These are phyloP conservation scores for Nakaseomyces kungkrabaensis DNA, from an alignment of 1,139 yeast species.

Conservation along the genomic window DNA sequence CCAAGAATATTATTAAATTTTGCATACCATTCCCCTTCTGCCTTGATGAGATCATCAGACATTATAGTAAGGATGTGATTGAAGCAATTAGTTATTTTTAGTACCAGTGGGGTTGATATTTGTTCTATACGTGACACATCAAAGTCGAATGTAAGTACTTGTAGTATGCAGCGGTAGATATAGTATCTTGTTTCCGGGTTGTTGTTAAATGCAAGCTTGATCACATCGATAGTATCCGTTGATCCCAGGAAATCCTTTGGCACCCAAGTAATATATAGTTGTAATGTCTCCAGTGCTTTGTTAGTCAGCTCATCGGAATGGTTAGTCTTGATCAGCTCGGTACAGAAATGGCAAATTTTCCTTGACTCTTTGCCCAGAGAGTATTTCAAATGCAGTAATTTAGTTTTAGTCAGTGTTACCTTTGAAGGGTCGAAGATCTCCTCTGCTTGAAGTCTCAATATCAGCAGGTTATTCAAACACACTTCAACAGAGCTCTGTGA, in stretches of 20 bases:
- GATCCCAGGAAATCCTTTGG: slow-evolving; percentile 1
- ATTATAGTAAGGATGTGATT: background rate
- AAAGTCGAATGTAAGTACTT: background rate
- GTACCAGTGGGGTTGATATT: background rate
- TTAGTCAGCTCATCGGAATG: slow-evolving; percentile 63
- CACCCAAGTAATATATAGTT: background rate
- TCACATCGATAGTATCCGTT: background rate
- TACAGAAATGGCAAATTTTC: slow-evolving; percentile 81
- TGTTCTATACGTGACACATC: background rate
- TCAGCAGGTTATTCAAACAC: slow-evolving; percentile 92
- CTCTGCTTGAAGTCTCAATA: slow-evolving; percentile 75
- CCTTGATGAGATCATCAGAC: background rate
- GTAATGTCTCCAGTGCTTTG: slow-evolving; percentile 70
- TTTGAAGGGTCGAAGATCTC: slow-evolving; percentile 90
- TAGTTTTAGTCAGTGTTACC: slow-evolving; percentile 91
- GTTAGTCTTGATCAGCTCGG: slow-evolving; percentile 79
- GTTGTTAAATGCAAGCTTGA: background rate
- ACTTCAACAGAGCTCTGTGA: slow-evolving; percentile 79
- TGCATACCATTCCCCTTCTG: background rate
- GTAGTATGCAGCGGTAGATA: background rate
- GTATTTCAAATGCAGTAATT: slow-evolving; percentile 64
- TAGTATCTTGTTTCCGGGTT: background rate
- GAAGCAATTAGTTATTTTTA: background rate
- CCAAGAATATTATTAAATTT: background rate
- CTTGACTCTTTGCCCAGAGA: slow-evolving; percentile 83